A percentile compares a stretch with the other conserved stretches of the same genome.
These are phyloP conservation scores for Kodamaea anthophila DNA, from an alignment of 1,139 yeast species.

Conservation along the genomic window DNA sequence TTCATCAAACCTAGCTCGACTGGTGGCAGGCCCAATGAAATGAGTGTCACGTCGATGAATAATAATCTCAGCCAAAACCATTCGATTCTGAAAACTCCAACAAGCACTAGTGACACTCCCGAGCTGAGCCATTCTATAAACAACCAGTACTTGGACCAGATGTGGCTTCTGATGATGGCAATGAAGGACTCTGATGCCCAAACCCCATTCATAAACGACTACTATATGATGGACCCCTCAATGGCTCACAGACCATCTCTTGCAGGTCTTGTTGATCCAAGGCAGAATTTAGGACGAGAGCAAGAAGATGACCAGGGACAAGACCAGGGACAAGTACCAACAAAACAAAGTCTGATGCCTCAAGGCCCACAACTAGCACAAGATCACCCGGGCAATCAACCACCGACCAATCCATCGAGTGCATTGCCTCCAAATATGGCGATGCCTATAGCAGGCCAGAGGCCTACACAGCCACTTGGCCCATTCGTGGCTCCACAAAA, in stretches of 20 bases:
- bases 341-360: too few species aligned
- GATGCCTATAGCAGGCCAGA: background rate
- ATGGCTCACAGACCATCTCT: conserved; percentile 1
- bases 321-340: too few species aligned
- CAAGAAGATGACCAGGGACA: too few species aligned
- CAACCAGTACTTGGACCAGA: conserved; percentile 12
- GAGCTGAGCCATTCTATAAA: conserved; percentile 7
- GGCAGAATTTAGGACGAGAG: background rate
- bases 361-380: background rate
- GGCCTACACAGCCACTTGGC: background rate
- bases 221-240: conserved; percentile 2
- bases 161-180: conserved; percentile 15
- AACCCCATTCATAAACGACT: conserved; percentile 5
- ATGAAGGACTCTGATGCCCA: conserved; percentile 8
- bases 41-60: conserved; percentile 1
- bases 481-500: background rate
- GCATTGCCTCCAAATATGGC: too few species aligned
- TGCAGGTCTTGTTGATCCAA: background rate
- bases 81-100: conserved; percentile 4
- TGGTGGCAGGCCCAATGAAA: conserved; percentile 1
- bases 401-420: too few species aligned
- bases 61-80: background rate
- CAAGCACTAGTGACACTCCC: conserved; percentile 6
- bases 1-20: conserved; percentile 1
- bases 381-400: background rate